Base-by-base conservation (phyloP, 345 rosid genomes). In the Hirschfeldia incana region DNA sequence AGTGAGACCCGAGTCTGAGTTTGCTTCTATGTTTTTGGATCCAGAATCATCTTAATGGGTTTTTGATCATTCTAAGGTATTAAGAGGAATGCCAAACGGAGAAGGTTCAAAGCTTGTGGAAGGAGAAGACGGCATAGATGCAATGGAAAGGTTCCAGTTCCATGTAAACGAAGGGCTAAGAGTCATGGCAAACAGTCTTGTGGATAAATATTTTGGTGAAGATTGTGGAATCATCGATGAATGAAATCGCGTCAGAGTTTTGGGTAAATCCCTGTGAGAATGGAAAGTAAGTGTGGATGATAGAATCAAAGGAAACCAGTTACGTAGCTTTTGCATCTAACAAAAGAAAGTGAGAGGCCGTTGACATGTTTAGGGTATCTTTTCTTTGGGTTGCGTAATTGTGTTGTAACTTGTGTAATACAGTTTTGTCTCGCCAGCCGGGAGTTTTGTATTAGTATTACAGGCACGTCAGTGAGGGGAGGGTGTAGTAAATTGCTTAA, bases 81-180 rank as follows among this genome's bases (percentile, higher is more conserved):
- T 95, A 82, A 88, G 99, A 75, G 99, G 98, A 58, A 89, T 95
- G 92, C 98, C 99, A 49, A 86, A 89, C 65, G 86, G 87, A 5
- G 96, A 93, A 76, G 99, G 99, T 66, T 78, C 91, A 12, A 91
- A 90, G 76, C 90, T 93, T 69, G 96, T 95, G 32, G 99, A 95
- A 84, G 86, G 59, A 82, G 93, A 89, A 82, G 98, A 95, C 12
- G 99, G 99, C 34, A 95, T 95, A 21, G 94, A 91, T 62, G 98
- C 94, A 55, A 91, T 93, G 97, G 97, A 93, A 80, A 87, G 93
- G 84, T 89, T 89, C 72, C 98, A 95, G 85, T 95, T 95, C 83
- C 99, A 95, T 28, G 97, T 91, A 80, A 95, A 91, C 44, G 98
- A 93, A 72, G 98, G 90, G 80, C 80, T 95, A 72, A 87, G 98